These are phyloP conservation scores for Aspergillus floridensis DNA, from an alignment of 2,329 filamentous ascomycete genomes.

Conservation along the genomic window DNA sequence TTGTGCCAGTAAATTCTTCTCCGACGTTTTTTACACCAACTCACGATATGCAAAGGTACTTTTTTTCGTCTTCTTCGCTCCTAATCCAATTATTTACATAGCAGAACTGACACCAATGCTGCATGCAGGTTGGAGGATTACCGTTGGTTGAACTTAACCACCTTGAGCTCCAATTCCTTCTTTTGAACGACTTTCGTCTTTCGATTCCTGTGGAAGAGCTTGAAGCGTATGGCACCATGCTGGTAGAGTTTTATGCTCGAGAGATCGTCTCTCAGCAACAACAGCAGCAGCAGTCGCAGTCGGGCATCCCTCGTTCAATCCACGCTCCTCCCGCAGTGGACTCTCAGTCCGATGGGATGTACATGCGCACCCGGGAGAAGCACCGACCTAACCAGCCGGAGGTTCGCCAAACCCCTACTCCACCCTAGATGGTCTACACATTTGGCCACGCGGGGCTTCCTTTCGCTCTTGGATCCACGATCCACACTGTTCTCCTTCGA, in stretches of 20 bases:
- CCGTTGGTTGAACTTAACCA: constrained; percentile 92
- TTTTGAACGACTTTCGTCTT: constrained; percentile 93
- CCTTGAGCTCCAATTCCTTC: constrained; percentile 89
- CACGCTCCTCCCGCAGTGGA: constrained; percentile 15
- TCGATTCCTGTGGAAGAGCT: constrained; percentile 92
- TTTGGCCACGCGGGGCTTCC: not conserved
- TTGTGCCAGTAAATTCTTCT: constrained; percentile 99
- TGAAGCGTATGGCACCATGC: constrained; percentile 95
- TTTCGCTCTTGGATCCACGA: not conserved
- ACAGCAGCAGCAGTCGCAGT: constrained; percentile 23
- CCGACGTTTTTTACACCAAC: constrained; percentile 97
- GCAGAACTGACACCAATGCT: not conserved
- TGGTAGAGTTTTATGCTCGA: constrained; percentile 94
- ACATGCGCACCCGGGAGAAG: constrained; percentile 33
- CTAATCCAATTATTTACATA: not conserved
- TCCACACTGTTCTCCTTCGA: not conserved
- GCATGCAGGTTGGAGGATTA: constrained; percentile 78
- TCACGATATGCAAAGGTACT: constrained; percentile 96
- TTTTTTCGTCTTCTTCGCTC: constrained; percentile 12
- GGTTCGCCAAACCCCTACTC: constrained; percentile 35
- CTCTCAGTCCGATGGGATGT: constrained; percentile 30
- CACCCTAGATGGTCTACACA: constrained; percentile 23
- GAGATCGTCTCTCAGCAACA: constrained; percentile 73
- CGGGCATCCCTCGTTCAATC: constrained; percentile 20
- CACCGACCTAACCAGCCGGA: constrained; percentile 21